phyloP scores from a whole-genome alignment of 371 early-diverging fungal genomes.

The Lichtheimia hyalospora region DNA sequence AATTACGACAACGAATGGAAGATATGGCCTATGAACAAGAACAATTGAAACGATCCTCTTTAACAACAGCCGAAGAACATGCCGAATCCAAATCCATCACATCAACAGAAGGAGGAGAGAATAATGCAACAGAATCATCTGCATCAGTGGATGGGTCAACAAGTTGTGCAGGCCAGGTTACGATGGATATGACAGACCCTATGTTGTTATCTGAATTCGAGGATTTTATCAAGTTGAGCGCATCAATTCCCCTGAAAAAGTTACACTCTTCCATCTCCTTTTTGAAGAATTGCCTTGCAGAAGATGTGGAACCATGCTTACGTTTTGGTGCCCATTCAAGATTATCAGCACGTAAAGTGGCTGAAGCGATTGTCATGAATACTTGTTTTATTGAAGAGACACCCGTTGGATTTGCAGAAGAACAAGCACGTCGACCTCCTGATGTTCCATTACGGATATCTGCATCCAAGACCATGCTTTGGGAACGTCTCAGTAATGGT shows the following conservation, averaged over 20 bases:
- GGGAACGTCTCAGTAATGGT: constrained; percentile 65
- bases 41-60: constrained; percentile 1
- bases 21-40: constrained; percentile 45
- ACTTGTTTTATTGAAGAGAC: constrained; percentile 76
- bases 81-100: constrained; percentile 1
- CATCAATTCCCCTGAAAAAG: constrained; percentile 63
- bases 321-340: constrained; percentile 86
- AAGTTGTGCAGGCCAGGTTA: not conserved
- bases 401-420: constrained; percentile 69
- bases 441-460: constrained; percentile 58
- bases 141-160: not conserved
- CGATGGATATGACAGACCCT: constrained; percentile 44
- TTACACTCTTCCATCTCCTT: constrained; percentile 71
- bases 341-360: constrained; percentile 78
- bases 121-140: not conserved
- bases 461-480: constrained; percentile 57
- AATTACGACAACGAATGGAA: constrained; percentile 72
- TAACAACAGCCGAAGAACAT: constrained; percentile 3
- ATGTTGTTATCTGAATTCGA: constrained; percentile 77
- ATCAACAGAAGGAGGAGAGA: not conserved
- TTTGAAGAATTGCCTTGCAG: constrained; percentile 81
- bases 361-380: constrained; percentile 87
- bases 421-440: constrained; percentile 55
- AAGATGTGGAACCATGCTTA: constrained; percentile 89
- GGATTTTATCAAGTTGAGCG: constrained; percentile 71